Conservation (phyloP, 148 eudicot genomes). For the Rhododendron williamsianum region DNA sequence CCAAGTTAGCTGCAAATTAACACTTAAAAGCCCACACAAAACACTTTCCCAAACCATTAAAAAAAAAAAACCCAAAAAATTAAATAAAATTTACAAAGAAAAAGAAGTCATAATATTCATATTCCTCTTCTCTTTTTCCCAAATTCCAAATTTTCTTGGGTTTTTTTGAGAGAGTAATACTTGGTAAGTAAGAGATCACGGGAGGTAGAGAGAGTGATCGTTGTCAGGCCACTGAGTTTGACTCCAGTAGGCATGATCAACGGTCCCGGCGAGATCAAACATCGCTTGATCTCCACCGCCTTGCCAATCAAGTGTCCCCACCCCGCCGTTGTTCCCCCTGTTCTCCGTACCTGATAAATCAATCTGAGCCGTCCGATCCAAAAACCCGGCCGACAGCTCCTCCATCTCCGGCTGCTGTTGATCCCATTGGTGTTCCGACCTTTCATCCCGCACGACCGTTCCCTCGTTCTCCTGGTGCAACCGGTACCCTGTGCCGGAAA, state of each 20-base stretch:
- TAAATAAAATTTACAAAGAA: background rate
- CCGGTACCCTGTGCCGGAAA: constrained; percentile 21
- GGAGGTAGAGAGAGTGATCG: constrained; percentile 23
- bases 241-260: constrained; percentile 41
- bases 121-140: background rate
- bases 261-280: constrained; percentile 34
- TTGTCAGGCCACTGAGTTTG: constrained; percentile 36
- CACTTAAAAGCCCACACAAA: background rate
- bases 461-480: constrained; percentile 8
- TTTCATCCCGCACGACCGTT: background rate
- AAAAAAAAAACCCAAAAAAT: too few relatives aligned
- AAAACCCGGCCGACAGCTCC: constrained; percentile 9
- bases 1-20: constrained; percentile 7
- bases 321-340: constrained; percentile 17
- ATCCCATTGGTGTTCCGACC: constrained; percentile 9
- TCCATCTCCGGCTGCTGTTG: constrained; percentile 8
- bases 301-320: constrained; percentile 30
- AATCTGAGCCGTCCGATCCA: constrained; percentile 24
- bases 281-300: constrained; percentile 24
- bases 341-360: constrained; percentile 16
- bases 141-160: background rate
- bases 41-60: background rate
- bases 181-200: constrained; percentile 8
- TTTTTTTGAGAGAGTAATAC: background rate
- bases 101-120: background rate